Conservation (phyloP, 306 rosid species). For the Acacia melanoxylon region DNA sequence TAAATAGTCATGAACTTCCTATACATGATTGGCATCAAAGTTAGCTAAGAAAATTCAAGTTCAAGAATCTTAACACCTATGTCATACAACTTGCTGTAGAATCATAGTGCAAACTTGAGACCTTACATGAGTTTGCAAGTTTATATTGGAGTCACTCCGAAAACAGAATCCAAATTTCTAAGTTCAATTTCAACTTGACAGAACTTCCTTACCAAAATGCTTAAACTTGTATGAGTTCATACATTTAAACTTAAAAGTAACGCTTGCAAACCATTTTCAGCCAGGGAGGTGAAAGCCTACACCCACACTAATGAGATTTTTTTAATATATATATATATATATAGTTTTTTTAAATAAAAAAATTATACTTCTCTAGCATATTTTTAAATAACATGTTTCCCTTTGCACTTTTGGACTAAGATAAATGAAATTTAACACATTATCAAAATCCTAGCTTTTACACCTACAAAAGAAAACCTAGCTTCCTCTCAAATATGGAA, state of each 20-base stretch:
- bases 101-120: background rate
- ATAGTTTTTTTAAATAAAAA: too few relatives aligned
- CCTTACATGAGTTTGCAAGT: background rate
- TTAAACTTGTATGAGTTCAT: background rate
- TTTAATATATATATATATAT: too few relatives aligned
- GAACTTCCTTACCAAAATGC: background rate
- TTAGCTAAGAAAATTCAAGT: slow-evolving; percentile 29
- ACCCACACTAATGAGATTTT: too few relatives aligned
- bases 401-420: too few relatives aligned
- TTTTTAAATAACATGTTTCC: too few relatives aligned
- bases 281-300: too few relatives aligned
- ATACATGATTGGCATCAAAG: slow-evolving; percentile 40
- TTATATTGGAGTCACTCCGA: background rate
- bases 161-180: background rate
- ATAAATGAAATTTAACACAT: too few relatives aligned
- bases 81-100: background rate
- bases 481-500: too few relatives aligned
- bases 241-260: background rate
- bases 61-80: background rate
- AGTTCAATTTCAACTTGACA: background rate
- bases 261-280: background rate
- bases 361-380: too few relatives aligned
- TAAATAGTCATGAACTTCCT: slow-evolving; percentile 98
- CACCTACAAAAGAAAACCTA: too few relatives aligned
- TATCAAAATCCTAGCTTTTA: too few relatives aligned